Base-by-base conservation (phyloP, 2,329 filamentous ascomycete genomes). In the Endothia cerciana region DNA sequence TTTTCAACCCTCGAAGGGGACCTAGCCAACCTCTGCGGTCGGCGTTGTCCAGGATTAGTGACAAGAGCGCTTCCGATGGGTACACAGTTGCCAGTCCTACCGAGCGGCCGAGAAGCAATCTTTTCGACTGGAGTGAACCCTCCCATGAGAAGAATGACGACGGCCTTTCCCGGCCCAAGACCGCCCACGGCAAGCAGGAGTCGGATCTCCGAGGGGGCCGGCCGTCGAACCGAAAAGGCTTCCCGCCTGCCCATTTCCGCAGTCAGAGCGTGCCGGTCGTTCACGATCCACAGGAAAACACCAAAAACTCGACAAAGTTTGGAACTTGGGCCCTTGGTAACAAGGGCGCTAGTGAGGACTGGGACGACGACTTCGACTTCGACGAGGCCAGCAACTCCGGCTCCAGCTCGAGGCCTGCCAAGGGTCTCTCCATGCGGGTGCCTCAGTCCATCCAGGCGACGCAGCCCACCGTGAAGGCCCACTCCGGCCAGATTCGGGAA, bases 301-400 rank as follows among this genome's bases (percentile, higher is more conserved):
- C 76, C 73, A 90, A 79, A 76, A 81, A 76, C 73, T 68, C 85
- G 1, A 80, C 84, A 62, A 94, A 93, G 72, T 94, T 93, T 73
- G 90, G 91, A 53, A 94, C 91, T 0, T 94, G 91, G 91, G 91
- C 91, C 2, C 79, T 93, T 51, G 88, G 90, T n/a, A 89, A 87
- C 69, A 94, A 94, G 76, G 90, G 87, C 19, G 89, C 89, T 13
- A 94, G 90, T 68, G 92, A 96, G 74, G 92, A 95, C 73, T 96
- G 92, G 92, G 92, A 94, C 71, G 91, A 94, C 69, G 92, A 96
- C 75, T 95, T 96, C 71, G 91, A 94, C 67, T 94, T 94, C 74
- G 84, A 82, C 40, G 80, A 78, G 53, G 72, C 77, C 43, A 74
- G 68, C 4, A 76, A 76, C n/a, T 78, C 78, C 61, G 77, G 76